Base-by-base conservation (phyloP, 352 stramenopile species). In the Globisporangium radiosum region DNA sequence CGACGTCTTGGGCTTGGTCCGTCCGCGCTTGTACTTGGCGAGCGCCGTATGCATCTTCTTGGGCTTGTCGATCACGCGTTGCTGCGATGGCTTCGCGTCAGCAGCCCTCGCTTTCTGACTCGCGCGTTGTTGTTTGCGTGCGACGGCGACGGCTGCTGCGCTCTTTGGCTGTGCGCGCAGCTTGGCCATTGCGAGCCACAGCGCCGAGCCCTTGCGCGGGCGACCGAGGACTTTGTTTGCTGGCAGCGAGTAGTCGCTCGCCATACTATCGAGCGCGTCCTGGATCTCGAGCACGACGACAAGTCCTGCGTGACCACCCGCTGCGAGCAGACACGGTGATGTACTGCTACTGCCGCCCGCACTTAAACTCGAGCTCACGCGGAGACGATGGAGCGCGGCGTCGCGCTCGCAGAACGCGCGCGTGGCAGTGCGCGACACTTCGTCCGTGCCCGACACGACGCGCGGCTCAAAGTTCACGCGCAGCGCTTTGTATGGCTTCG, bases 321-420 rank as follows among this genome's bases (percentile, higher is more conserved):
- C 70, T 9, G 81, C 79, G 36, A 93, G 25, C n/a, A 82, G 90
- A 44, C 79, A 90, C 17, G 81, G 81, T 17, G 65, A 79, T 47
- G 76, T 65, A 7, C 71, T 13, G 3, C 7, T 14, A 14, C 7
- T 14, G 2, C 7, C 40, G 40, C 40, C 11, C 40, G 40, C 40
- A 44, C 40, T 44, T 14, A 13, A 1, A 44, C 54, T 75, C 1
- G 72, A 87, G 9, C 73, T 85, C 19, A 88, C 36, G 1, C 79
- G 72, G 14, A 93, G 48, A 11, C 83, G 76, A 58, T 93, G 83
- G n/a, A 93, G 56, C 37, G 83, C 75, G n/a, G 81, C 78, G 64
- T 93, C 78, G 10, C 83, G 77, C 54, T 90, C 79, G 44, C 78
- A 87, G 59, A 92, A 92, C 53, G 87, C 73, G 6, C 83, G 73